phyloP scores from a whole-genome alignment of 2,329 filamentous ascomycete species.

The Oidium heveae region DNA sequence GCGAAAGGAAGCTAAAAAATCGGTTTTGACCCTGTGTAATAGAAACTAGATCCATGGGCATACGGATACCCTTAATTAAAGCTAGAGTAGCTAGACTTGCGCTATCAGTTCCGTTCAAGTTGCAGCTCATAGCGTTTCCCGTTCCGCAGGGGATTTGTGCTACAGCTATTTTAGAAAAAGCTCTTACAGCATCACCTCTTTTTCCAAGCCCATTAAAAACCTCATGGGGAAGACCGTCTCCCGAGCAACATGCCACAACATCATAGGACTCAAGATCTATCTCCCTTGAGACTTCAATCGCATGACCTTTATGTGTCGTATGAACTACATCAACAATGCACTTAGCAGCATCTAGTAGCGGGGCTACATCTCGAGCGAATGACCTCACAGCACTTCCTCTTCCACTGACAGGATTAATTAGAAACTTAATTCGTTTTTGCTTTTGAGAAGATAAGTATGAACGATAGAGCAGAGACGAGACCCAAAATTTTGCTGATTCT shows the following conservation, averaged over 20 bases:
- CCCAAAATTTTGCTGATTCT: slow-evolving; percentile 23
- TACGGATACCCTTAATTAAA: slow-evolving; percentile 70
- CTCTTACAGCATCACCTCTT: slow-evolving; percentile 47
- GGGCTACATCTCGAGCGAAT: slow-evolving; percentile 52
- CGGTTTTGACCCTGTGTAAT: slow-evolving; percentile 58
- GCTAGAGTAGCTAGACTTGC: slow-evolving; percentile 54
- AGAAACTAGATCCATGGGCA: slow-evolving; percentile 62
- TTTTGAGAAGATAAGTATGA: slow-evolving; percentile 47
- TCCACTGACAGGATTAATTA: slow-evolving; percentile 80
- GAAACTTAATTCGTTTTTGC: slow-evolving; percentile 57
- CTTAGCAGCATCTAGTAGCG: slow-evolving; percentile 58
- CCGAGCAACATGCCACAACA: slow-evolving; percentile 68
- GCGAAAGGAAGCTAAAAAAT: slow-evolving; percentile 70
- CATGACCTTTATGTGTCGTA: slow-evolving; percentile 53
- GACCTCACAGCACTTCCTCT: slow-evolving; percentile 49
- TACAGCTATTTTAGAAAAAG: slow-evolving; percentile 54
- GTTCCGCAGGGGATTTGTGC: slow-evolving; percentile 78
- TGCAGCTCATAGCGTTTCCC: slow-evolving; percentile 82
- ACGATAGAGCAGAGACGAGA: slow-evolving; percentile 34
- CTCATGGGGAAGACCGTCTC: slow-evolving; percentile 77
- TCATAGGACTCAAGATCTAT: slow-evolving; percentile 64
- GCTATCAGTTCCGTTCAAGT: slow-evolving; percentile 58
- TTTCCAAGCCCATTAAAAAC: slow-evolving; percentile 80
- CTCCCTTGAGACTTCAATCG: slow-evolving; percentile 46
- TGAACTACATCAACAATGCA: slow-evolving; percentile 50